Evolutionary conservation across 2,329 filamentous ascomycete genomes (phyloP).

Genomic region (Neobulgaria alba): DNA sequence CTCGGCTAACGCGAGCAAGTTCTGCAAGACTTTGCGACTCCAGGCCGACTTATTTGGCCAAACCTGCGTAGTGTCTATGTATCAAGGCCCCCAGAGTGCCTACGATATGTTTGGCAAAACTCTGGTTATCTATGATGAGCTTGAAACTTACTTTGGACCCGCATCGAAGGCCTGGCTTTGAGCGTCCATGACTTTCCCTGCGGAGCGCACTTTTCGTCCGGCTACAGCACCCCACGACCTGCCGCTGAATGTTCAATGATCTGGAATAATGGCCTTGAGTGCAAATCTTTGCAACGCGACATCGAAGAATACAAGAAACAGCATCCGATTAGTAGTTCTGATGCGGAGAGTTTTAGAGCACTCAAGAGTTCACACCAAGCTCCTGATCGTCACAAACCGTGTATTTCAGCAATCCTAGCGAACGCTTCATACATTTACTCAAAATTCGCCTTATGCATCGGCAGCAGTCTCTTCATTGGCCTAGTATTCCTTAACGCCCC

Average conservation of each 20-base stretch:
- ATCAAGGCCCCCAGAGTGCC: slow-evolving; percentile 59
- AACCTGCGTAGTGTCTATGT: slow-evolving; percentile 57
- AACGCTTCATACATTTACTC: slow-evolving; percentile 46
- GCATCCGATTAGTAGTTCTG: slow-evolving; percentile 20
- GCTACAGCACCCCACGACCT: slow-evolving; percentile 46
- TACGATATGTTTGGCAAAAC: slow-evolving; percentile 59
- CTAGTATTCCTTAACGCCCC: slow-evolving; percentile 53
- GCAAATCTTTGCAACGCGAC: slow-evolving; percentile 34
- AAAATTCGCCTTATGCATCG: slow-evolving; percentile 16
- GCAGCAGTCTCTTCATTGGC: slow-evolving; percentile 54
- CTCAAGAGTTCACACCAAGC: slow-evolving; percentile 29
- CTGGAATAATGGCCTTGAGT: slow-evolving; percentile 37
- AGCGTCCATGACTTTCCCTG: slow-evolving; percentile 57
- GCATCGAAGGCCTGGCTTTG: slow-evolving; percentile 56
- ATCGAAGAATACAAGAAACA: slow-evolving; percentile 42
- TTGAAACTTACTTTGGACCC: slow-evolving; percentile 66
- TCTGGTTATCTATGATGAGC: slow-evolving; percentile 42
- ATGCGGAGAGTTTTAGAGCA: slow-evolving; percentile 30
- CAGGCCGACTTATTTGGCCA: slow-evolving; percentile 54
- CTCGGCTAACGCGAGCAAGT: slow-evolving; percentile 62
- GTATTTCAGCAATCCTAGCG: slow-evolving; percentile 57
- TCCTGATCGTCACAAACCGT: no score
- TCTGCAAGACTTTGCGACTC: slow-evolving; percentile 55
- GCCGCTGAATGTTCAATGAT: slow-evolving; percentile 43
- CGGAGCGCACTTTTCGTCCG: slow-evolving; percentile 46